Base-by-base conservation (phyloP, 305 asterid species). In the Solanum hybrid region DNA sequence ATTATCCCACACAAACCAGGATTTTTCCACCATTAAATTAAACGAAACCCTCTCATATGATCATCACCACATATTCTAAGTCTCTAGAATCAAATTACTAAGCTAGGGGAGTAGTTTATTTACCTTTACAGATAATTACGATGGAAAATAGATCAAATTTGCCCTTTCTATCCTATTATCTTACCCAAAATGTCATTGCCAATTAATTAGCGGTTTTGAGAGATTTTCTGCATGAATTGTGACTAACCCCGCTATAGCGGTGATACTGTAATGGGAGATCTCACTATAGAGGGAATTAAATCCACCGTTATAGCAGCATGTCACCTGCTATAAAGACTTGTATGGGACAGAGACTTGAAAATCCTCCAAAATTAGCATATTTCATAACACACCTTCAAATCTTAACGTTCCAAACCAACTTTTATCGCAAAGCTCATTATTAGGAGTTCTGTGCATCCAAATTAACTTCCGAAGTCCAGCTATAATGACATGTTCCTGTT, bases 81-180 rank as follows among this genome's bases (percentile, higher is more conserved):
- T n/a, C 74, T 61, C 14, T 64, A 64, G 13, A 64, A 64, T 64
- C 28, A 22, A 22, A n/a, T n/a, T 64, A n/a, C 29, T 64, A 64
- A 64, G 29, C 5, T 64, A 64, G 3, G 29, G 13, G 6, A 64
- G 14, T n/a, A 64, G 9, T 64, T 22, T 61, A 61, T 22, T 61
- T 61, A 61, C 28, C 73, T 22, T 61, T 61, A 22, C 12, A 1
- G 2, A 61, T 61, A 20, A 8, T 22, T 20, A 61, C 1, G 11
- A 61, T 22, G 28, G 12, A 22, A 61, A 61, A 61, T 20, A 61
- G 2, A 61, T 61, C 5, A 20, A 20, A 22, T 61, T 61, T 20
- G 0, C 28, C 73, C 28, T 61, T 20, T 0, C 0, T 22, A 20
- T 22, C 28, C 73, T 61, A 9, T 8, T 8, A 0, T 61, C 11